These are phyloP conservation scores for Cordyceps cateniannulata DNA, from an alignment of 2,329 filamentous ascomycete genomes.

Conservation along the genomic window DNA sequence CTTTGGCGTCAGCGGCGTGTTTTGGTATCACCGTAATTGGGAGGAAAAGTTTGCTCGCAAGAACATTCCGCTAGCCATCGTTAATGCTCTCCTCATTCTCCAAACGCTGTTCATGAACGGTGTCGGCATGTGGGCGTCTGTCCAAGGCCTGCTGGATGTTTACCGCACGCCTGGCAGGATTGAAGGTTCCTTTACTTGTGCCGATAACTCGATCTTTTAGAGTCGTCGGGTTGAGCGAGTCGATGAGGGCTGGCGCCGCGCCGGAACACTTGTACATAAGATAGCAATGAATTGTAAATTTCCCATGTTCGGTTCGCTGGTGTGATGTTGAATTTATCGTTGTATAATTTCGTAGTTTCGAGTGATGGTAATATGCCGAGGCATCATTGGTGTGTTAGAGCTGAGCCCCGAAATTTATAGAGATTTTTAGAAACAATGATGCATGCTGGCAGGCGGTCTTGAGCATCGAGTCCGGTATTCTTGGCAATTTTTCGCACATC, in stretches of 20 bases:
- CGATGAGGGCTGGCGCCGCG: not conserved
- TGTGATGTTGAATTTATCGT: not conserved
- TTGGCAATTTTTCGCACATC: not conserved
- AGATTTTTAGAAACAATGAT: too few relatives aligned
- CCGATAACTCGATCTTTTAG: constrained; percentile 28
- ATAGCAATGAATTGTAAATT: constrained; percentile 2
- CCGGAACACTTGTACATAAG: not conserved
- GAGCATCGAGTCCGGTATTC: not conserved
- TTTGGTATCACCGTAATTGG: constrained; percentile 33
- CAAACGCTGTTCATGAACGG: constrained; percentile 30
- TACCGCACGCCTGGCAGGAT: constrained; percentile 22
- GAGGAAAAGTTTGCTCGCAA: constrained; percentile 22
- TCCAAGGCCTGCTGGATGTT: constrained; percentile 25
- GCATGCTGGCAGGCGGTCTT: not conserved
- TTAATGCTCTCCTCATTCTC: constrained; percentile 26
- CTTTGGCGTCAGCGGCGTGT: constrained; percentile 29
- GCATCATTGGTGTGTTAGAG: too few relatives aligned
- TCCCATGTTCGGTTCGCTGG: not conserved
- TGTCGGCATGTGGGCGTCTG: constrained; percentile 28
- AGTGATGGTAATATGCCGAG: not conserved
- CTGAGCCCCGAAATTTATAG: too few relatives aligned
- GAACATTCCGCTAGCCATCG: constrained; percentile 22
- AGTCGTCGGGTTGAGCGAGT: not conserved
- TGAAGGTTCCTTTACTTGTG: constrained; percentile 27
- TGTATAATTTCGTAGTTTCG: not conserved